A percentile compares a stretch with the other conserved stretches of the same genome.
Evolutionary conservation across 345 rosid species (phyloP).

Genomic region (Populus ilicifolia): DNA sequence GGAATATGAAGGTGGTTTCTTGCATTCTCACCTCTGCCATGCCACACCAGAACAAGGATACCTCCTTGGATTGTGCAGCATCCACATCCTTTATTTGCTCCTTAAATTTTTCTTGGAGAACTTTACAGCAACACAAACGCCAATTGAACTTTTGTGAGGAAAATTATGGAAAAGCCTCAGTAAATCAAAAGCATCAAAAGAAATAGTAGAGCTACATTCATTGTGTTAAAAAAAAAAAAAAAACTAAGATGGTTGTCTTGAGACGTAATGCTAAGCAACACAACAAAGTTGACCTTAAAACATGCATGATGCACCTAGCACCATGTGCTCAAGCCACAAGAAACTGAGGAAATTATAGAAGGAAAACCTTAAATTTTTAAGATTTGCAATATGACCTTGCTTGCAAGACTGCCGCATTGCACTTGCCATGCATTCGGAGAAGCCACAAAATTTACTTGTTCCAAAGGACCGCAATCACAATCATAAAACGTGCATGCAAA

Average conservation of each 20-base stretch:
- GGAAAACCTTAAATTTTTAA: neutral
- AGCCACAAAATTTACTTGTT: neutral
- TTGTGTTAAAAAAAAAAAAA: constrained; percentile 1
- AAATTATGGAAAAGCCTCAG: neutral
- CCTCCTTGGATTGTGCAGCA: constrained; percentile 62
- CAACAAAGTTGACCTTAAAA: neutral
- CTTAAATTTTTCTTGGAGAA: constrained; percentile 52
- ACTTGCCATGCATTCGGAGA: too few relatives aligned
- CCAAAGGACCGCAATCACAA: neutral
- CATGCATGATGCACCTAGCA: neutral
- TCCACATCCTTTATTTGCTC: constrained; percentile 68
- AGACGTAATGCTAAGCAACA: neutral
- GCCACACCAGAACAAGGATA: constrained; percentile 70
- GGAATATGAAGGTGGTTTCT: neutral
- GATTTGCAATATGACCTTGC: too few relatives aligned
- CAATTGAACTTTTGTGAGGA: constrained; percentile 4
- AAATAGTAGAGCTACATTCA: neutral
- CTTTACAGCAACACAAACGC: constrained; percentile 28
- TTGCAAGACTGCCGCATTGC: too few relatives aligned
- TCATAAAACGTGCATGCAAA: neutral
- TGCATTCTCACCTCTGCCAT: constrained; percentile 74
- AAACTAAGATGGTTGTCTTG: neutral
- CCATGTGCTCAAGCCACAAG: neutral
- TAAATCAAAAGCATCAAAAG: neutral
- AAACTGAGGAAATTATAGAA: neutral